Conservation (phyloP, 2,329 filamentous ascomycete species). For the Aspergillus costaricaensis region DNA sequence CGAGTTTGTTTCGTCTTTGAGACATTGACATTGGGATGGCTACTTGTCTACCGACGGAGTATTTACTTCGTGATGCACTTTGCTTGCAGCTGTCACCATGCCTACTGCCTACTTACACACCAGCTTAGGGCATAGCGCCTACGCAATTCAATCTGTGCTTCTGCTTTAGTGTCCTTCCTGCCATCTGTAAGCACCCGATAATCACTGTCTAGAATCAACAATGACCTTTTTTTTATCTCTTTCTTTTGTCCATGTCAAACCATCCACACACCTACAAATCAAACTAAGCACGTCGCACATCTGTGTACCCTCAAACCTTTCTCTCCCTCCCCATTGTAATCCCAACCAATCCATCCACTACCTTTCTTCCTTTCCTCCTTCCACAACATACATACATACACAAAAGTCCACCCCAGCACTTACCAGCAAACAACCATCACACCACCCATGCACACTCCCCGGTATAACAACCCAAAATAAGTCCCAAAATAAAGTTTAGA, state of each 20-base stretch:
- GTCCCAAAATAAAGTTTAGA: neutral
- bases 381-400: neutral
- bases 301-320: neutral
- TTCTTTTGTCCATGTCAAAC: too few species aligned
- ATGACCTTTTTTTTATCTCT: too few species aligned
- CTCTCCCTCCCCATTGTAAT: neutral
- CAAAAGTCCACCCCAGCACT: neutral
- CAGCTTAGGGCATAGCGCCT: too few species aligned
- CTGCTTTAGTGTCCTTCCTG: too few species aligned
- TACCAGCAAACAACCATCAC: neutral
- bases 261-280: neutral
- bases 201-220: too few species aligned
- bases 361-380: neutral
- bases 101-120: too few species aligned
- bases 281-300: neutral
- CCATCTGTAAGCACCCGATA: too few species aligned
- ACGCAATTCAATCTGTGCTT: too few species aligned
- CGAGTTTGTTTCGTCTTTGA: neutral
- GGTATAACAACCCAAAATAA: neutral
- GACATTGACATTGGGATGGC: neutral
- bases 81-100: too few species aligned
- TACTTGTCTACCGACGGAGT: neutral
- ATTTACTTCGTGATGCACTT: too few species aligned
- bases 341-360: neutral
- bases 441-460: neutral